Evolutionary conservation across 345 rosid species (phyloP).

Genomic region (Lepidium didymum): DNA sequence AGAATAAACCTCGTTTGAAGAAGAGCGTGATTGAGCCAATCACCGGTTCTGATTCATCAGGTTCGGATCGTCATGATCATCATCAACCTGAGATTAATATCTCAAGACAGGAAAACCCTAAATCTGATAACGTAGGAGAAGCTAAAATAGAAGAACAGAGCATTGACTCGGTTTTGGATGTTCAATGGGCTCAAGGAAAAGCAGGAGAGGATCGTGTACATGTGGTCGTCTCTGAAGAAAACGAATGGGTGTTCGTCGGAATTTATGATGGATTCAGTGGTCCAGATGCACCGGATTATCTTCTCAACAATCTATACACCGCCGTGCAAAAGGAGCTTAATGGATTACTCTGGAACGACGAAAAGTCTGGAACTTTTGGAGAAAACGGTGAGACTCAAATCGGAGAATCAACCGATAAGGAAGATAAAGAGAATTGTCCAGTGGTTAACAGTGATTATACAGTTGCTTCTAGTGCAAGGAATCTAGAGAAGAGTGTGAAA

Average conservation of each 20-base stretch:
- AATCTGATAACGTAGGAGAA: slow-evolving; percentile 6
- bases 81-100: neutral
- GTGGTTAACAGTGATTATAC: neutral
- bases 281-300: slow-evolving; percentile 89
- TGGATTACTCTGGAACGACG: slow-evolving; percentile 52
- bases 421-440: slow-evolving; percentile 12
- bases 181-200: slow-evolving; percentile 96
- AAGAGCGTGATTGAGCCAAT: slow-evolving; percentile 41
- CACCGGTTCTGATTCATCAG: slow-evolving; percentile 34
- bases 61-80: slow-evolving; percentile 8
- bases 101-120: slow-evolving; percentile 3
- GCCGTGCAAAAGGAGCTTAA: slow-evolving; percentile 67
- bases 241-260: slow-evolving; percentile 86
- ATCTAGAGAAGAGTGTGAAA: slow-evolving; percentile 36
- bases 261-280: slow-evolving; percentile 94
- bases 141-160: slow-evolving; percentile 13
- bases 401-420: neutral
- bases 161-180: slow-evolving; percentile 37
- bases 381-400: neutral
- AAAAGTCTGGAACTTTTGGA: no score
- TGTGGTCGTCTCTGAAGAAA: slow-evolving; percentile 76
- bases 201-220: slow-evolving; percentile 97
- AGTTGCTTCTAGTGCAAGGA: slow-evolving; percentile 24
- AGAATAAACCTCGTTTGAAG: slow-evolving; percentile 31
- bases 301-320: slow-evolving; percentile 54